Evolutionary conservation across 2,329 filamentous ascomycete genomes (phyloP).

Genomic region (Pseudocercospora eumusae): DNA sequence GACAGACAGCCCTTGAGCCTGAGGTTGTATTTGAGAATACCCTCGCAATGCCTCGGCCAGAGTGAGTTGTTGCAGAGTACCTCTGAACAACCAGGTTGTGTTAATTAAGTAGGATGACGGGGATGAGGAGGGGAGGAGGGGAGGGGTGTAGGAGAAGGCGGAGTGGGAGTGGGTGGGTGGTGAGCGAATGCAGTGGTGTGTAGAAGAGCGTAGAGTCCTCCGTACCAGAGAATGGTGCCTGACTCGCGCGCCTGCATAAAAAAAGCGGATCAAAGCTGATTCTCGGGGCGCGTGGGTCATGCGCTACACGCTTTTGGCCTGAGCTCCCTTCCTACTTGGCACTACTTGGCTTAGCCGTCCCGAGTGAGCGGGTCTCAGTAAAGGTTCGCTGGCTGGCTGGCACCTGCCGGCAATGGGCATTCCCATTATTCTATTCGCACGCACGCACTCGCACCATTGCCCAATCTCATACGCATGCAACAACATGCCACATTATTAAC

Average conservation of each 20-base stretch:
- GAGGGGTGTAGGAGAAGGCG: background rate
- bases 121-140: background rate
- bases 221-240: background rate
- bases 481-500: conserved; percentile 1
- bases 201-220: too few species aligned
- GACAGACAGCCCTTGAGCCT: background rate
- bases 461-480: background rate
- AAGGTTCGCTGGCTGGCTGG: background rate
- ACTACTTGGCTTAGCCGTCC: background rate
- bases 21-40: conserved; percentile 6
- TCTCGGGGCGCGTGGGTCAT: background rate
- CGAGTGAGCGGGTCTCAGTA: background rate
- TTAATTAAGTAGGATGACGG: background rate
- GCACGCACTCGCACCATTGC: background rate
- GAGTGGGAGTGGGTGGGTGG: too few species aligned
- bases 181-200: background rate
- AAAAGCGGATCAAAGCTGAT: background rate
- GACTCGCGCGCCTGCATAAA: background rate
- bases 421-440: background rate
- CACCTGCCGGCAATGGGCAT: too few species aligned
- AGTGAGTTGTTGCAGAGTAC: background rate
- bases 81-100: background rate
- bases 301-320: background rate
- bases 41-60: background rate
- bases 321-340: background rate